Conservation (phyloP, 768 basidiomycete species). For the Trametes elegans region DNA sequence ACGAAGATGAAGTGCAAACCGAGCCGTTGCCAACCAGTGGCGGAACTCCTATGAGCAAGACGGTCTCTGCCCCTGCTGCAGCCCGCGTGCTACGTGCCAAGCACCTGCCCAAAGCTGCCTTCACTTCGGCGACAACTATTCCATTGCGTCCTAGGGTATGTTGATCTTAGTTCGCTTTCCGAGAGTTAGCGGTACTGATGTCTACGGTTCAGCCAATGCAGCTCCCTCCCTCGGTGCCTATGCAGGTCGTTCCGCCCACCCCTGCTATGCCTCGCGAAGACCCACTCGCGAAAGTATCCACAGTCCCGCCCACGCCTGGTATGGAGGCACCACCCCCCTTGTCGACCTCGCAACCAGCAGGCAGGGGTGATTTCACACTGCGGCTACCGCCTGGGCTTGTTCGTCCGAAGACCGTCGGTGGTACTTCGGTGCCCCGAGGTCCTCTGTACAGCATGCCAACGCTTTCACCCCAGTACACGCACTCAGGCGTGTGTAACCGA, state of each 20-base stretch:
- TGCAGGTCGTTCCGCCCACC: conserved; percentile 14
- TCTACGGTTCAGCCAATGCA: not conserved
- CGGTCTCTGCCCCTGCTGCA: conserved; percentile 21
- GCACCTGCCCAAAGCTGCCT: conserved; percentile 62
- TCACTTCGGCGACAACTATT: conserved; percentile 47
- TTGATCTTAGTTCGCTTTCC: not conserved
- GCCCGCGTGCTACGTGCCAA: conserved; percentile 46
- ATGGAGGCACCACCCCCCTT: not conserved
- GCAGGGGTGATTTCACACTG: not conserved
- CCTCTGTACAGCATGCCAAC: conserved; percentile 19
- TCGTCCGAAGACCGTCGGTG: not conserved
- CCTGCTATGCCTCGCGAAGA: conserved; percentile 9
- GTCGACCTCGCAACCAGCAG: not conserved
- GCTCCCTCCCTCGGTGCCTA: not conserved
- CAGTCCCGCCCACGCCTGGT: not conserved
- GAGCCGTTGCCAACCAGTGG: conserved; percentile 9
- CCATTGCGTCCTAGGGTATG: conserved; percentile 23
- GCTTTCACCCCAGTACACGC: conserved; percentile 14
- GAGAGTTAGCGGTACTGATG: not conserved
- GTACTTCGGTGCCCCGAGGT: not conserved
- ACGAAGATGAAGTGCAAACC: conserved; percentile 40
- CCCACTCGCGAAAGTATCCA: conserved; percentile 3
- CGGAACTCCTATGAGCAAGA: conserved; percentile 1
- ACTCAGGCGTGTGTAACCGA: conserved; percentile 4
- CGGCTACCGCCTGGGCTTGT: conserved; percentile 6